Evolutionary conservation across 768 basidiomycete species (phyloP).

Genomic region (Strobilomyces confusus): DNA sequence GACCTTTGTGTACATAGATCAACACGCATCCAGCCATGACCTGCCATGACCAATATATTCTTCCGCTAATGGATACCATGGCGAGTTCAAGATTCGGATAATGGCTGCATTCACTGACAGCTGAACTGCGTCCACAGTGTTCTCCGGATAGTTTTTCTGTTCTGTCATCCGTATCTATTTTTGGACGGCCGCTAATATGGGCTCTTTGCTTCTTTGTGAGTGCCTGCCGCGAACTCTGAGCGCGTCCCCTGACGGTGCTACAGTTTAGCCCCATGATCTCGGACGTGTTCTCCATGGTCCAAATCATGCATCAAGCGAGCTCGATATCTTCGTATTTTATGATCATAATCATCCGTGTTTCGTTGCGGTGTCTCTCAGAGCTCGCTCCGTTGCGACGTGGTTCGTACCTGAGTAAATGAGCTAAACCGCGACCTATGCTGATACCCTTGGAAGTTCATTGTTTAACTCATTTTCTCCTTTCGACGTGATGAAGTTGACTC

Average conservation of each 20-base stretch:
- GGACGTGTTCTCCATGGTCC: conserved; percentile 19
- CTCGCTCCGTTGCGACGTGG: conserved; percentile 5
- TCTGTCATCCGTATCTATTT: not conserved
- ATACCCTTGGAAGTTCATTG: conserved; percentile 7
- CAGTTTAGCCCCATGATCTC: conserved; percentile 23
- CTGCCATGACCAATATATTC: not conserved
- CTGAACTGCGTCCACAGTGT: not conserved
- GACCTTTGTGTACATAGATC: conserved; percentile 5
- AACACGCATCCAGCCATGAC: not conserved
- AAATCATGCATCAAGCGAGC: conserved; percentile 11
- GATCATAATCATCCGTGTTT: conserved; percentile 5
- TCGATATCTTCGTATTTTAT: conserved; percentile 14
- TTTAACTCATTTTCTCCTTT: not conserved
- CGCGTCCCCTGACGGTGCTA: not conserved
- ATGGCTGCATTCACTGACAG: not conserved
- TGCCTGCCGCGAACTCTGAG: not conserved
- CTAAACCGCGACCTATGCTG: not conserved
- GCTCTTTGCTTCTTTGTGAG: conserved; percentile 24
- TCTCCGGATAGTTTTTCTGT: conserved; percentile 1
- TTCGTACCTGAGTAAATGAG: not conserved
- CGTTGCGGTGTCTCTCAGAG: not conserved
- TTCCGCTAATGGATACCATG: conserved; percentile 3
- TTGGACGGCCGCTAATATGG: conserved; percentile 9
- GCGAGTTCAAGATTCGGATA: not conserved
- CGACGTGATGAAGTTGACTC: not conserved